Base-by-base conservation (phyloP, 1,284 basidiomycete genomes). In the Fistulinella cinereoalba region DNA sequence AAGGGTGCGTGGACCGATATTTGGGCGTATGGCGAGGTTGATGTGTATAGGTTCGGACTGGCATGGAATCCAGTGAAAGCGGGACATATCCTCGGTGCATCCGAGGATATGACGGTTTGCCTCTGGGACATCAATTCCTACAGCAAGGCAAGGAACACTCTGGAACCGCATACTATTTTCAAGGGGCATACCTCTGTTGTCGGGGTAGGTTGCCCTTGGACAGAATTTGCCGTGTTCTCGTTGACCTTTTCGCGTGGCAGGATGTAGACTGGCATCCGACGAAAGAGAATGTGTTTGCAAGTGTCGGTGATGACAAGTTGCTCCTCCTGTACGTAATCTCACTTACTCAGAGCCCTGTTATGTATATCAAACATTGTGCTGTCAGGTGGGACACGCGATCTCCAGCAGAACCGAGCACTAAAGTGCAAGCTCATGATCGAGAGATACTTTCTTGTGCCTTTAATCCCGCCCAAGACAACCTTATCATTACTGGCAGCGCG, bases 211-310 rank as follows among this genome's bases (percentile, higher is more conserved):
- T 9, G 4, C 5, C 4, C 6, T 21, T 16, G 23, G 46, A 22
- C 7, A 32, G 24, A 16, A 41, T 32, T 15, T 42, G 33, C 25
- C 27, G n/a, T 43, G n/a, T n/a, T 21, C 18, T 32, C 21, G 6
- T 38, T 43, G 23, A 56, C 27, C 3, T 5, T 31, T 56, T 61
- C n/a, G 42, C 56, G 25, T 27, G 43, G 15, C 52, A 97, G 91
- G 97, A 99, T 64, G 95, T 99, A 3, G 94, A 97, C 55, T 99
- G 96, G 96, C 90, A 97, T 70, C 74, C 85, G 11, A 81, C 80
- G 18, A 77, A 89, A 64, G 92, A 94, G 48, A 83, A 86, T 56
- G 73, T 95, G 39, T 95, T 99, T 60, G 95, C 88, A 3, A 97
- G 93, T 54, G 96, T 97, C n/a, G 93, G 95, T 25, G 96, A 99